phyloP scores from a whole-genome alignment of 441 rosid genomes.

The Corymbia citriodora region DNA sequence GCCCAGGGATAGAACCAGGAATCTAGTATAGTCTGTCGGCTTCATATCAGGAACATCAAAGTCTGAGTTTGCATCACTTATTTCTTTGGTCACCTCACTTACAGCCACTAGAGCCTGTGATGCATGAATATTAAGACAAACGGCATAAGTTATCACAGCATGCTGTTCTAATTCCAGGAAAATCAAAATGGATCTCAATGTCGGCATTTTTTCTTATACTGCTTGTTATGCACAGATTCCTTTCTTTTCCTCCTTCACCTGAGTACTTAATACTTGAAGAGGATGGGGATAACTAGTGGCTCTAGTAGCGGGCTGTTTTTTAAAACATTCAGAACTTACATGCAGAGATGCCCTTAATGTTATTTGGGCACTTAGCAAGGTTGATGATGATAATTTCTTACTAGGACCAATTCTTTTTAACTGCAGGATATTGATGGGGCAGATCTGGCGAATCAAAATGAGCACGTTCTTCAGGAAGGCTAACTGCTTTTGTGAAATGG shows the following conservation, averaged over 20 bases:
- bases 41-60: neutral
- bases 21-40: neutral
- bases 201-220: neutral
- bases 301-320: neutral
- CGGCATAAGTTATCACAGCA: neutral
- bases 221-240: neutral
- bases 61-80: neutral
- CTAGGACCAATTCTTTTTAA: neutral
- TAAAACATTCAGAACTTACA: neutral
- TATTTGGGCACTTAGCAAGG: neutral
- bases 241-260: neutral
- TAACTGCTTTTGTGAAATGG: neutral
- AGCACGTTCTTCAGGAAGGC: neutral
- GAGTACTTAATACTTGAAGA: neutral
- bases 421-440: neutral
- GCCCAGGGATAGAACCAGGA: neutral
- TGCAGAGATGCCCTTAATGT: neutral
- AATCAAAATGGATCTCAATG: neutral
- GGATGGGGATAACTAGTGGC: neutral
- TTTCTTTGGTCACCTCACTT: neutral
- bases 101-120: neutral
- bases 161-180: neutral
- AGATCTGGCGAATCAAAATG: neutral
- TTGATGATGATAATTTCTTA: neutral
- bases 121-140: neutral